A percentile compares a stretch with the other conserved stretches of the same genome.
These are phyloP conservation scores for Lentinula edodes DNA, from an alignment of 768 basidiomycete genomes.

Conservation along the genomic window DNA sequence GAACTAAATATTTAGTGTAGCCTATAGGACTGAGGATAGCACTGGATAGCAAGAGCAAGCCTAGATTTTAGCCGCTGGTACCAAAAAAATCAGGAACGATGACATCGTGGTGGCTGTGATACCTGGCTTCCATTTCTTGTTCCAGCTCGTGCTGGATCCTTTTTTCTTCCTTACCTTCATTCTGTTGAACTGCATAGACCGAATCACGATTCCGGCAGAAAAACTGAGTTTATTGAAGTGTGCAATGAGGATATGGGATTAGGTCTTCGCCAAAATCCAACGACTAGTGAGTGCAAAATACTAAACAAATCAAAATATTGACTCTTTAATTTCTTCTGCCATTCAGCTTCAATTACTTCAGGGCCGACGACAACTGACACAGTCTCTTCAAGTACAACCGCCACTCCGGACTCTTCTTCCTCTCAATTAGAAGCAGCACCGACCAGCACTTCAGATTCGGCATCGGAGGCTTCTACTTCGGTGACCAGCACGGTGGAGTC, in stretches of 20 bases:
- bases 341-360: background rate
- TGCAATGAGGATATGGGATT: conserved; percentile 4
- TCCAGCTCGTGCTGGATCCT: background rate
- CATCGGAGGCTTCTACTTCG: conserved; percentile 8
- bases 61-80: no score
- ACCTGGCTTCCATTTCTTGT: background rate
- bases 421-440: background rate
- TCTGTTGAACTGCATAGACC: background rate
- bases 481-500: conserved; percentile 9
- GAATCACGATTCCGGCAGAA: background rate
- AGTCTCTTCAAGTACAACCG: conserved; percentile 10
- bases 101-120: background rate
- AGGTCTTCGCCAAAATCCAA: conserved; percentile 3
- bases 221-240: background rate
- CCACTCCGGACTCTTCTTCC: conserved; percentile 12
- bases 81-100: background rate
- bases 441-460: background rate
- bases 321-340: background rate
- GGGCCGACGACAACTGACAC: conserved; percentile 4
- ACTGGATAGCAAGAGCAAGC: no score
- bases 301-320: background rate
- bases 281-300: background rate
- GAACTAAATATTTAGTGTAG: no score
- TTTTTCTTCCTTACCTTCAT: background rate
- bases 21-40: no score